Evolutionary conservation across 2,329 filamentous ascomycete species (phyloP), one percentile per base, ranked within the genome.

Genomic region (Blumeria graminis): DNA sequence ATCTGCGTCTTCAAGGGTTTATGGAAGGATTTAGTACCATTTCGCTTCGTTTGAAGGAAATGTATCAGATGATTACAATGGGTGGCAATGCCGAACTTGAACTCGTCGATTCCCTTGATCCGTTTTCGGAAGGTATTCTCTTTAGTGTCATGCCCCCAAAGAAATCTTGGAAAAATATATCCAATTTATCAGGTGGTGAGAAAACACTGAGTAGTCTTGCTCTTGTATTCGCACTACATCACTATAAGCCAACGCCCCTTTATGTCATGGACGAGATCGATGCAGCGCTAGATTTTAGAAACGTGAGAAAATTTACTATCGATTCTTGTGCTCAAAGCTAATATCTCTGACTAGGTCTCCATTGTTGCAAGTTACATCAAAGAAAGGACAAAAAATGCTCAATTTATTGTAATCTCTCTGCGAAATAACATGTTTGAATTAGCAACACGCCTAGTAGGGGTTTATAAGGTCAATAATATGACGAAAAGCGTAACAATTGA

Each of bases 41-140:
- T 69, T 96, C 90, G 1, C 75, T 95, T 28, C 84, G 90, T 0
- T 75, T 98, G 50, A 98, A 98, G 73, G 92, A 98, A 67, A 98
- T 98, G 92, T 98, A 98, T 71, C 92, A 98, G 68, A 95, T 98
- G 89, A 98, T 98, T 68, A 98, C 92, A 22, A 96, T 98, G 88
- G 92, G 92, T 59, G 92, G 92, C 57, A 98, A 98, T 64, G 92
- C 92, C 0, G 92, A 98, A 71, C 78, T 98, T 11, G 93, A 98
- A 69, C 80, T 98, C 28, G 92, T 98, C 43, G 92, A 98, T 71
- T 90, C 84, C 16, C 74, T 98, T 2, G 93, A 98, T 68, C 92
- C 92, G 0, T 98, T 98, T 73, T 88, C 85, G 6, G 92, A 98
- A 69, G 92, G 92, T 32, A 96, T 98, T 60, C 69, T 95, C 52